These are phyloP conservation scores for Didymella segeticola DNA, from an alignment of 2,329 filamentous ascomycete species.

Conservation along the genomic window DNA sequence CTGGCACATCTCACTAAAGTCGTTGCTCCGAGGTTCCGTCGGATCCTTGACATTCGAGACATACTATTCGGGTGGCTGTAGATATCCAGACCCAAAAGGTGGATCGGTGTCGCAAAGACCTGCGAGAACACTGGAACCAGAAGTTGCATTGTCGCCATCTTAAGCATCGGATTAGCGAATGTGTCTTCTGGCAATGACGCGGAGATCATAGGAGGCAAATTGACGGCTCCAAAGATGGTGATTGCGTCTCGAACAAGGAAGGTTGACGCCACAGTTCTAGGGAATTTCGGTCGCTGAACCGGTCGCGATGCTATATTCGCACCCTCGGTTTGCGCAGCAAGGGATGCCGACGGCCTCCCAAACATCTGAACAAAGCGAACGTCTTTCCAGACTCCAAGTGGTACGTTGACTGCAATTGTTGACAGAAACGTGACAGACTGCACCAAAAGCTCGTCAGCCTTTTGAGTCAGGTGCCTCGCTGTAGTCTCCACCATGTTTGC, in stretches of 20 bases:
- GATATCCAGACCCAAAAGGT: constrained; percentile 36
- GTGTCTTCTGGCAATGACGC: constrained; percentile 24
- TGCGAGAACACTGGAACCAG: constrained; percentile 39
- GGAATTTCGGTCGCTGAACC: constrained; percentile 18
- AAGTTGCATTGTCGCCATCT: constrained; percentile 33
- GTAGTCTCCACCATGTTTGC: constrained; percentile 35
- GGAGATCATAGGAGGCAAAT: constrained; percentile 34
- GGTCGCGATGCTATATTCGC: not conserved
- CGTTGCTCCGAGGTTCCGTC: constrained; percentile 24
- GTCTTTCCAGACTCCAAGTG: constrained; percentile 39
- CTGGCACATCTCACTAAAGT: constrained; percentile 37
- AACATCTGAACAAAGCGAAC: constrained; percentile 39
- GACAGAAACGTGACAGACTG: constrained; percentile 35
- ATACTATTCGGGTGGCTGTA: constrained; percentile 24
- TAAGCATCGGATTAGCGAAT: constrained; percentile 24
- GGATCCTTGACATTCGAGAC: constrained; percentile 21
- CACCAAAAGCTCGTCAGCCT: constrained; percentile 22
- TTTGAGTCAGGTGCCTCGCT: constrained; percentile 15
- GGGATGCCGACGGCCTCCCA: constrained; percentile 16
- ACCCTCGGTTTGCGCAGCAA: not conserved
- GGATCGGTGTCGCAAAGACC: constrained; percentile 36
- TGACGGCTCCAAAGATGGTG: constrained; percentile 42
- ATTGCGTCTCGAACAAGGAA: constrained; percentile 40
- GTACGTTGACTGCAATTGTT: constrained; percentile 37
- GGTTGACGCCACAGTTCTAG: constrained; percentile 26